These are phyloP conservation scores for Kazachstania viticola DNA, from an alignment of 805 yeast species.

Conservation along the genomic window DNA sequence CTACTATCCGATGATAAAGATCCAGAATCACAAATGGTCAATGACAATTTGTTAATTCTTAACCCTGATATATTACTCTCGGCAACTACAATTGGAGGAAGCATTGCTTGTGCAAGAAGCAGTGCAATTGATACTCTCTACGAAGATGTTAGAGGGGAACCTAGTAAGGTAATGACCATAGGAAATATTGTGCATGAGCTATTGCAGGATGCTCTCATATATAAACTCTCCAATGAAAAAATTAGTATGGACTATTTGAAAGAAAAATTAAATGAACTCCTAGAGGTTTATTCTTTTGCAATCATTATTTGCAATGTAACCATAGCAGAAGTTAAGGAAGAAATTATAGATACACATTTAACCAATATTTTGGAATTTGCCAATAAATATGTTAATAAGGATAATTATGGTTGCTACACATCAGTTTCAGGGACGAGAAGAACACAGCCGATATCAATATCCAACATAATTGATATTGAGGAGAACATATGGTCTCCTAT, in stretches of 20 bases:
- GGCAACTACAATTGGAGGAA: constrained; percentile 72
- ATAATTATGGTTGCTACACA: constrained; percentile 17
- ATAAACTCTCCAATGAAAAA: constrained; percentile 17
- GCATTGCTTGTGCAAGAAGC: constrained; percentile 60
- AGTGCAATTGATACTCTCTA: constrained; percentile 50
- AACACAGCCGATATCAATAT: constrained; percentile 37
- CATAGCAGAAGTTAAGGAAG: constrained; percentile 31
- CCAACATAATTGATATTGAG: constrained; percentile 69
- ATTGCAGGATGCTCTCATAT: constrained; percentile 41
- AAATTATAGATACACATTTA: constrained; percentile 35
- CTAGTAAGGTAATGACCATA: constrained; percentile 52
- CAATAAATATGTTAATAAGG: constrained; percentile 31
- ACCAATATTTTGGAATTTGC: constrained; percentile 46
- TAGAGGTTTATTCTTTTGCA: constrained; percentile 35
- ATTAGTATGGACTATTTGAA: constrained; percentile 21
- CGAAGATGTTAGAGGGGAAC: constrained; percentile 46
- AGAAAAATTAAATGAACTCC: constrained; percentile 28
- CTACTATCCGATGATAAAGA: constrained; percentile 22
- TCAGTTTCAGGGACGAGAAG: constrained; percentile 23
- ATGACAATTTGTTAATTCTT: constrained; percentile 56
- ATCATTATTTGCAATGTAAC: constrained; percentile 48
- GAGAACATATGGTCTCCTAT: constrained; percentile 88
- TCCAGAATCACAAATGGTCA: constrained; percentile 20
- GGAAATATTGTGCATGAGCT: constrained; percentile 77
- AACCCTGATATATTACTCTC: constrained; percentile 76